A percentile compares a stretch with the other conserved stretches of the same genome.
These are phyloP conservation scores for Adansonia gregorii DNA, from an alignment of 441 rosid genomes.

Conservation along the genomic window DNA sequence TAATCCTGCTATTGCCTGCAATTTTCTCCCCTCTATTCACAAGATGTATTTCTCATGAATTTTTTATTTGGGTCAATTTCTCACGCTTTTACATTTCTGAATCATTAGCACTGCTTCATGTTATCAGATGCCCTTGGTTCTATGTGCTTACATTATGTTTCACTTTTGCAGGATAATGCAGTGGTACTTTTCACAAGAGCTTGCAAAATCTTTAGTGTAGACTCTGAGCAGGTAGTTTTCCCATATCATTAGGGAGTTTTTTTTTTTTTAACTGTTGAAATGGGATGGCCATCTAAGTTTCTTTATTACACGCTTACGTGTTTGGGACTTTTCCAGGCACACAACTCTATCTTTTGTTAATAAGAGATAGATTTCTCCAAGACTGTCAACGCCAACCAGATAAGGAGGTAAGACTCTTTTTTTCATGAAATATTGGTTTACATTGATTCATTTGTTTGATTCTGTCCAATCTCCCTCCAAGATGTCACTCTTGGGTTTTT, in stretches of 20 bases:
- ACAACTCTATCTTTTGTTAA: constrained; percentile 53
- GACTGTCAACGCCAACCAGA: constrained; percentile 55
- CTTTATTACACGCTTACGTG: constrained; percentile 51
- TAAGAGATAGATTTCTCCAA: constrained; percentile 47
- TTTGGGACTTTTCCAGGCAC: constrained; percentile 80
- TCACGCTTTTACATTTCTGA: constrained; percentile 12
- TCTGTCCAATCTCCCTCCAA: constrained; percentile 1
- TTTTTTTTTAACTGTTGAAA: constrained; percentile 13
- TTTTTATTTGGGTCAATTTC: not conserved
- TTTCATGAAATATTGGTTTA: not conserved
- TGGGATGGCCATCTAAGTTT: constrained; percentile 27
- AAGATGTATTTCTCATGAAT: not conserved
- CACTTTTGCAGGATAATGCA: constrained; percentile 57
- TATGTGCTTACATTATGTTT: constrained; percentile 27
- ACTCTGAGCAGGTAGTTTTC: constrained; percentile 60
- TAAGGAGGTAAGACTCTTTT: constrained; percentile 59
- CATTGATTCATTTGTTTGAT: not conserved
- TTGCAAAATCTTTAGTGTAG: constrained; percentile 69
- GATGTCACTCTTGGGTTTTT: not conserved
- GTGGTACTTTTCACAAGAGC: constrained; percentile 74
- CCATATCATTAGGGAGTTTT: constrained; percentile 19
- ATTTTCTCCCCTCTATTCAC: not conserved
- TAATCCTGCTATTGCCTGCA: not conserved
- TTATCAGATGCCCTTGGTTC: constrained; percentile 17
- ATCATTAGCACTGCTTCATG: not conserved